Evolutionary conservation across 331 rosid genomes (phyloP), one percentile per base, ranked within the genome.

Genomic region (Phaseolus coccineus): DNA sequence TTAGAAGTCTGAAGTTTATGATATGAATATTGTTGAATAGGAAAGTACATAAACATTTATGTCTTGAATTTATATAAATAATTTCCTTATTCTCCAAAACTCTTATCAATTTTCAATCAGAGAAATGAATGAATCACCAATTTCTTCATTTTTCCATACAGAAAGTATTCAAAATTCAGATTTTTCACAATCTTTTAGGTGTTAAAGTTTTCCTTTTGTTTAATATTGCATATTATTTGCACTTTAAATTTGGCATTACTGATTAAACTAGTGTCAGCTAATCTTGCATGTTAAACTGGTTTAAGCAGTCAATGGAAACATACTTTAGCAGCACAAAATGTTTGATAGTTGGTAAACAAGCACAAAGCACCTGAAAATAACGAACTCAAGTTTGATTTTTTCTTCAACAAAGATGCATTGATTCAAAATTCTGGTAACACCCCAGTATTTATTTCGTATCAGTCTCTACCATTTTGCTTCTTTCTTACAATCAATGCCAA

Each of bases 331-430:
- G 30, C 50, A 63, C 57, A 46, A n/a, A 47, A 47, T 78, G 57
- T 31, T 56, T 48, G n/a, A 46, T 56, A 68, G 75, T 89, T 86
- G 93, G 90, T 81, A 85, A 80, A 90, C 79, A 63, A 78, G 74
- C 91, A 91, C 87, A 77, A 57, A 69, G n/a, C 56, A 87, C 70
- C 63, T 51, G 13, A 63, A 74, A 83, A 57, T 69, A 70, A 88
- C 87, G 10, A 79, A 74, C 78, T 55, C 50, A 5, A 4, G 35
- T 3, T 77, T 65, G 14, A 52, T 30, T 64, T 78, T 71, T 50
- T 39, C 67, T 25, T 48, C 13, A 47, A 19, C n/a, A 4, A 69
- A 31, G 15, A 13, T 46, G 40, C n/a, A 47, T 33, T 40, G 44
- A 74, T 37, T 51, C 80, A 61, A 83, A 81, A 85, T 55, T 83